Evolutionary conservation across 2,329 filamentous ascomycete genomes (phyloP).

Genomic region (Apiospora aurea): DNA sequence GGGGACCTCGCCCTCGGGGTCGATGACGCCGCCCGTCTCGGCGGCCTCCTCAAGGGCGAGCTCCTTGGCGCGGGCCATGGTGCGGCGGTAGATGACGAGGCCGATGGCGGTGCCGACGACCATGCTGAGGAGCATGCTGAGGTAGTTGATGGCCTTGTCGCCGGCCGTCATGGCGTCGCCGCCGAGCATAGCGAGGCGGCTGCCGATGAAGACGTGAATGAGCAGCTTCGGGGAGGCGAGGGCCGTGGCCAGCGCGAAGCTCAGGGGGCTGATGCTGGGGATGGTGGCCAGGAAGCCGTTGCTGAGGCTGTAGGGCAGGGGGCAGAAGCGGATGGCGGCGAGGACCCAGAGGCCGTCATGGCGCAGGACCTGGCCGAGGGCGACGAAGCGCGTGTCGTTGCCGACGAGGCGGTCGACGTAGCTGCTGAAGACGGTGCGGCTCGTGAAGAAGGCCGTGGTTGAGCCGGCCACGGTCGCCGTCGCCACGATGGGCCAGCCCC

Average conservation of each 20-base stretch:
- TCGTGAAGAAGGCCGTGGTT: constrained; percentile 79
- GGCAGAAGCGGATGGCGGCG: constrained; percentile 90
- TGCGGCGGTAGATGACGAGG: constrained; percentile 81
- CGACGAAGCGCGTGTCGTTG: constrained; percentile 85
- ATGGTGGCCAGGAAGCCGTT: constrained; percentile 96
- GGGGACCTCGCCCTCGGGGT: constrained; percentile 33
- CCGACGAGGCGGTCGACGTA: constrained; percentile 85
- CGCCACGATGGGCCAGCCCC: constrained; percentile 84
- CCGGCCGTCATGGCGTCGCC: constrained; percentile 83
- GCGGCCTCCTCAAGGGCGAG: constrained; percentile 56
- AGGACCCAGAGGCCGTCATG: constrained; percentile 89
- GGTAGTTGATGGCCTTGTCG: constrained; percentile 84
- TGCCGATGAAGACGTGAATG: constrained; percentile 92
- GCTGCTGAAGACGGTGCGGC: constrained; percentile 76
- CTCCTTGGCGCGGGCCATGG: constrained; percentile 68
- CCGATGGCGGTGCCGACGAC: constrained; percentile 78
- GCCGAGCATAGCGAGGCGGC: constrained; percentile 77
- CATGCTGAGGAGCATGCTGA: constrained; percentile 77
- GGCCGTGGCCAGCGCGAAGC: constrained; percentile 83
- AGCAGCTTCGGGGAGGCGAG: constrained; percentile 85
- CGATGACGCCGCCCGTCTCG: constrained; percentile 44
- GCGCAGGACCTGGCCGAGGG: constrained; percentile 85
- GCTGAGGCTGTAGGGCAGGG: constrained; percentile 88
- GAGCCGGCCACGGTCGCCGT: constrained; percentile 81
- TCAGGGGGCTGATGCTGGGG: constrained; percentile 78